Evolutionary conservation across 345 rosid genomes (phyloP).

Genomic region (Eucalyptus cloeziana): DNA sequence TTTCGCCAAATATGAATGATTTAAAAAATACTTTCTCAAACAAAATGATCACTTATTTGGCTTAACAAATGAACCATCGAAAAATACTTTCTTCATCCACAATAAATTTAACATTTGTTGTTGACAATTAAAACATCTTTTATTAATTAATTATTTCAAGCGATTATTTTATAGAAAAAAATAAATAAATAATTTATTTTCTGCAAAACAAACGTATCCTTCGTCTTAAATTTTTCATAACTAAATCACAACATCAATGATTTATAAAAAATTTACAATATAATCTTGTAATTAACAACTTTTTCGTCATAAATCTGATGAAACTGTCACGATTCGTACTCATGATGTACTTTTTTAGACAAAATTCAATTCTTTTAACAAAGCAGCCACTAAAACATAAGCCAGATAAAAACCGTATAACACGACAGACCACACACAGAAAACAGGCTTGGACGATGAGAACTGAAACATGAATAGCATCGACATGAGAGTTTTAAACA

Average conservation of each 20-base stretch:
- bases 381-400: background rate
- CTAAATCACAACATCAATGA: background rate
- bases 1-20: too few relatives aligned
- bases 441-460: background rate
- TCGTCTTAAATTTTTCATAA: background rate
- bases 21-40: background rate
- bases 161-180: rapidly evolving
- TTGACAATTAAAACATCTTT: background rate
- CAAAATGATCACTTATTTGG: background rate
- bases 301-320: background rate
- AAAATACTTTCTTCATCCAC: too few relatives aligned
- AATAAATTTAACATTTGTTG: too few relatives aligned
- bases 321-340: background rate
- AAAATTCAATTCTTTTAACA: background rate
- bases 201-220: rapidly evolving
- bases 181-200: too few relatives aligned
- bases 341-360: background rate
- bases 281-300: background rate
- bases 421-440: background rate
- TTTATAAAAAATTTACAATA: background rate
- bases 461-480: background rate
- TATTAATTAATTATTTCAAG: too few relatives aligned
- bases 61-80: too few relatives aligned
- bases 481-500: background rate
- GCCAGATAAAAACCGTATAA: background rate